These are phyloP conservation scores for Glycyrrhiza uralensis DNA, from an alignment of 306 rosid species.

Conservation along the genomic window DNA sequence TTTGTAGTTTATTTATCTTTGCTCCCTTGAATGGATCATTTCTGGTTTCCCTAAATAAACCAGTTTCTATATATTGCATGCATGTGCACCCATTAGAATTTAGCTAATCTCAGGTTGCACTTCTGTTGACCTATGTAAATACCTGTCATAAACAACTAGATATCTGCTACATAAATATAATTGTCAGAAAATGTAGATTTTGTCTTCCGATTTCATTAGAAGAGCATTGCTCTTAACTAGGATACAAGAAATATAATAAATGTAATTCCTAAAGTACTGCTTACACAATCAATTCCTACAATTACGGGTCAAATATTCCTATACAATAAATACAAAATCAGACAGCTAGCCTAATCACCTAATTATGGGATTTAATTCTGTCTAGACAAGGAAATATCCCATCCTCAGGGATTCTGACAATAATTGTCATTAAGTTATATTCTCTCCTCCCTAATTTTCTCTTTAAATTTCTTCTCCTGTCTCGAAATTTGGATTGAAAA, in stretches of 20 bases:
- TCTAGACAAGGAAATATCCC: too few species aligned
- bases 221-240: too few species aligned
- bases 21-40: neutral
- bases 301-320: too few species aligned
- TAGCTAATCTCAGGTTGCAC: neutral
- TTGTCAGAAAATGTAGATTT: too few species aligned
- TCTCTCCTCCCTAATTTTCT: neutral
- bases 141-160: neutral
- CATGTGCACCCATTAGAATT: neutral
- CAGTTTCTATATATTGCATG: neutral
- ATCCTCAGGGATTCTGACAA: too few species aligned
- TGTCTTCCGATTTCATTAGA: too few species aligned
- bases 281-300: too few species aligned
- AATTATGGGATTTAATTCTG: too few species aligned
- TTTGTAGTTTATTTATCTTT: constrained; percentile 9
- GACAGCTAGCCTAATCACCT: too few species aligned
- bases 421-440: neutral
- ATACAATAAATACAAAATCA: too few species aligned
- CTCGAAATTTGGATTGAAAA: neutral
- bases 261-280: too few species aligned
- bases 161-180: neutral
- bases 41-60: neutral
- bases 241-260: too few species aligned
- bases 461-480: neutral
- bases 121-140: neutral